Evolutionary conservation across 2,329 filamentous ascomycete species (phyloP), one percentile per base, ranked within the genome.

Genomic region (Waltergamsia citrina): DNA sequence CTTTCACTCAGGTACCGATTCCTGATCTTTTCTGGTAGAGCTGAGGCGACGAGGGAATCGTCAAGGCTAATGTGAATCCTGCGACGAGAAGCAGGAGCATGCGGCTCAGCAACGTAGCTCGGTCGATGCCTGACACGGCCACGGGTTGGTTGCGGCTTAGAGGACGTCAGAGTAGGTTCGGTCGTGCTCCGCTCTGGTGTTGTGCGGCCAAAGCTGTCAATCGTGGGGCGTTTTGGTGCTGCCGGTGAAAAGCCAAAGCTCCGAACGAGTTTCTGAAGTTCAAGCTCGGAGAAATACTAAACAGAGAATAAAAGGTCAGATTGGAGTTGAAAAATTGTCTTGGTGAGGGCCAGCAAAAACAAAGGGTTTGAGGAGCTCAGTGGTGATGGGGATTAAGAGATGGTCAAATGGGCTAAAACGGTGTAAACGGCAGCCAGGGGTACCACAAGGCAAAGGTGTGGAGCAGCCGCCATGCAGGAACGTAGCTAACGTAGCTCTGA

Each of bases 261-360:
- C 46, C 77, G 74, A 33, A 71, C 71, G 51, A 85, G 75, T 46
- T 75, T 74, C 38, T 83, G 66, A 38, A 80, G 72, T 56, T 86
- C 81, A 41, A 81, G 66, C 7, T 74, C 78, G 21, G 80, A 83
- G 60, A 85, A 85, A 60, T 82, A 85, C 74, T 85, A 53, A n/a
- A n/a, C n/a, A n/a, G n/a, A n/a, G n/a, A n/a, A n/a, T n/a, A n/a
- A n/a, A n/a, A n/a, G n/a, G n/a, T n/a, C n/a, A n/a, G n/a, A n/a
- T n/a, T n/a, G n/a, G n/a, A n/a, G n/a, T n/a, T n/a, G n/a, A n/a
- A n/a, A n/a, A n/a, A n/a, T n/a, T n/a, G n/a, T n/a, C n/a, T n/a
- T n/a, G n/a, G n/a, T n/a, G n/a, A n/a, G n/a, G n/a, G n/a, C n/a
- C n/a, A n/a, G n/a, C n/a, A n/a, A n/a, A n/a, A n/a, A n/a, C n/a